phyloP scores from a whole-genome alignment of 768 basidiomycete species.

The Leccinellum rugosiceps region DNA sequence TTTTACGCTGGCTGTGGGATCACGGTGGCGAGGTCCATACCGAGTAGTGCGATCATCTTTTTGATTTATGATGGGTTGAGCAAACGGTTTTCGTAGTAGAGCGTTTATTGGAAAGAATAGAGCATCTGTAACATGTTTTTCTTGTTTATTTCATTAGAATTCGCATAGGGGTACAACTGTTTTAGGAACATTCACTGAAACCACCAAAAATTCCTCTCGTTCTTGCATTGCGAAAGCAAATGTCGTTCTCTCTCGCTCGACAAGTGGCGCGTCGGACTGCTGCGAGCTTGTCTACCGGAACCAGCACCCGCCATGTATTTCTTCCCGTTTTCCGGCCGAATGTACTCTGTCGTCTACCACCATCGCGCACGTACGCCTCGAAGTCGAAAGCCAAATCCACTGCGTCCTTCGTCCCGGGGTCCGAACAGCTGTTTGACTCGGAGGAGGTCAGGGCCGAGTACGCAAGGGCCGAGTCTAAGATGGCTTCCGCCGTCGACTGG shows the following conservation, averaged over 20 bases:
- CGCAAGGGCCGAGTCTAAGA: conserved; percentile 57
- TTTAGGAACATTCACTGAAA: not conserved
- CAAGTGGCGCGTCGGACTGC: conserved; percentile 3
- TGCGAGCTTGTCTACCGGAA: not conserved
- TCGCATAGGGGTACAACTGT: not conserved
- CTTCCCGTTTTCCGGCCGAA: not conserved
- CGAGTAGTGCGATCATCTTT: conserved; percentile 91
- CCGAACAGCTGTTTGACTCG: conserved; percentile 57
- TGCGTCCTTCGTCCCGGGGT: conserved; percentile 61
- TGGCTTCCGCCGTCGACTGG: conserved; percentile 66
- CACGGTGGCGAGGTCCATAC: conserved; percentile 80
- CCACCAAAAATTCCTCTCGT: not conserved
- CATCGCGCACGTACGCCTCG: conserved; percentile 26
- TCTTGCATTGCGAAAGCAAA: not conserved
- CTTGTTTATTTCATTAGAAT: not conserved
- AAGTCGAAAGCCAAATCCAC: conserved; percentile 45
- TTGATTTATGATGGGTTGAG: conserved; percentile 83
- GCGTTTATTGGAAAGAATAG: not conserved
- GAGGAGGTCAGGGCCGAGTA: conserved; percentile 57
- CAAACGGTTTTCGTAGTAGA: conserved; percentile 42
- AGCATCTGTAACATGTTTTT: not conserved
- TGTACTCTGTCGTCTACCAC: not conserved
- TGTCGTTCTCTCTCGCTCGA: conserved; percentile 9
- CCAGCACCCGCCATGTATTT: not conserved
- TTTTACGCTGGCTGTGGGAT: conserved; percentile 93